Evolutionary conservation across 1,284 basidiomycete species (phyloP).

Genomic region (Sporisorium sorghi): DNA sequence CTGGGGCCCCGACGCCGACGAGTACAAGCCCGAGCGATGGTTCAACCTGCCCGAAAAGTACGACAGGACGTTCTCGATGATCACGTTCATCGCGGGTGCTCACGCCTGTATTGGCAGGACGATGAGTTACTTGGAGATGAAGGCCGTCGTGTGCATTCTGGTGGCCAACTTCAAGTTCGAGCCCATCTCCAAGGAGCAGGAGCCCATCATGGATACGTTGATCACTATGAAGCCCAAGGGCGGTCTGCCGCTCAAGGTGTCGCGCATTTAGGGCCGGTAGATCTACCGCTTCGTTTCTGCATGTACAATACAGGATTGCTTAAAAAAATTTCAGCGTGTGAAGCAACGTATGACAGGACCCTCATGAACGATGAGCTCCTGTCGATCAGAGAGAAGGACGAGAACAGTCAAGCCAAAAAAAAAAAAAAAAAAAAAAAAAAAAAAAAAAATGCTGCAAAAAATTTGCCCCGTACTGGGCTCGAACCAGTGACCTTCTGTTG

Average conservation of each 20-base stretch:
- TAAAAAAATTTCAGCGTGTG: neutral
- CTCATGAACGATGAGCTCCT: too few relatives aligned
- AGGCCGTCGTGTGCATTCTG: constrained; percentile 52
- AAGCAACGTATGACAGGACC: too few relatives aligned
- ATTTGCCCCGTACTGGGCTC: constrained; percentile 54
- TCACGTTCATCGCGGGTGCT: constrained; percentile 60
- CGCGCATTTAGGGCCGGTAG: constrained; percentile 2
- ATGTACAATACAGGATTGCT: neutral
- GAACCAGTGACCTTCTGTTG: constrained; percentile 59
- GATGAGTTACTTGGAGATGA: constrained; percentile 60
- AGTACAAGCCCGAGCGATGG: constrained; percentile 61
- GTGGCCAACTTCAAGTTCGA: constrained; percentile 57
- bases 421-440: neutral
- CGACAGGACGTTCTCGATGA: constrained; percentile 51
- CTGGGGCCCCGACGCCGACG: constrained; percentile 54
- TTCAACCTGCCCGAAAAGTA: constrained; percentile 56
- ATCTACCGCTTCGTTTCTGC: too few relatives aligned
- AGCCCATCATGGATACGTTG: constrained; percentile 42
- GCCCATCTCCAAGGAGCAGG: constrained; percentile 33
- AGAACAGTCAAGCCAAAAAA: too few relatives aligned
- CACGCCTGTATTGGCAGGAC: constrained; percentile 60
- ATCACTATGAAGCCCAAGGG: constrained; percentile 61
- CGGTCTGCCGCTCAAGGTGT: constrained; percentile 49
- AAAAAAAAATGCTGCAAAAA: constrained; percentile 11
- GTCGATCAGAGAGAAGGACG: too few relatives aligned